Conservation (phyloP, 257 asterid genomes). For the Penstemon newberryi region DNA sequence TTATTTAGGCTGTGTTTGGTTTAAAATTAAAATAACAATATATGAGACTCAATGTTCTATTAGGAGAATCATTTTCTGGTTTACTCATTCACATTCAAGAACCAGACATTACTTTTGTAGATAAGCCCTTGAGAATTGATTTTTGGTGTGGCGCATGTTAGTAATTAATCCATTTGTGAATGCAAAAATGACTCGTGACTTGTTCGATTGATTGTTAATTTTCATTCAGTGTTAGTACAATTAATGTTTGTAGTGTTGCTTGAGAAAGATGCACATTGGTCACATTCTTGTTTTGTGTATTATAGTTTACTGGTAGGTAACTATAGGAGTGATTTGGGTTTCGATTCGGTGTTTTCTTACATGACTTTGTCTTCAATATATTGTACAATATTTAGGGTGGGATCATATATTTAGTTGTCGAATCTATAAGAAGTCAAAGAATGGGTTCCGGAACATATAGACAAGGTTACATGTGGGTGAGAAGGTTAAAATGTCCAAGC, state of each 20-base stretch:
- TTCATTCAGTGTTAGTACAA: conserved; percentile 2
- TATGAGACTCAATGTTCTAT: too few species aligned
- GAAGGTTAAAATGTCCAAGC: neutral
- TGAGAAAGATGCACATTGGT: conserved; percentile 1
- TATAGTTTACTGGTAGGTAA: neutral
- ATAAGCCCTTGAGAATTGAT: neutral
- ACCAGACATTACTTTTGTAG: too few species aligned
- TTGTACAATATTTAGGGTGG: neutral
- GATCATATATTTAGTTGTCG: conserved; percentile 1
- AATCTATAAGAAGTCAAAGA: neutral
- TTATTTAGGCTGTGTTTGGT: too few species aligned
- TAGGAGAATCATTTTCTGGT: too few species aligned
- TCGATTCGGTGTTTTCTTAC: conserved; percentile 2
- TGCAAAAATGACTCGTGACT: neutral
- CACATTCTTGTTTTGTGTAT: conserved; percentile 11
- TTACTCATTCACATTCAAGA: too few species aligned
- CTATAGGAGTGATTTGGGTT: neutral
- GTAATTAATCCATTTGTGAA: neutral
- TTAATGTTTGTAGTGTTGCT: neutral
- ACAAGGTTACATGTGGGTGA: neutral
- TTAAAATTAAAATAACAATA: too few species aligned
- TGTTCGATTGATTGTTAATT: neutral
- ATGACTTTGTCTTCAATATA: neutral
- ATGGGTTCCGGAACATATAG: neutral
- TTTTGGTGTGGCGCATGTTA: neutral